A percentile compares a stretch with the other conserved stretches of the same genome.
These are phyloP conservation scores for Geosiphon pyriformis DNA, from an alignment of 192 early-diverging fungal species.

Conservation along the genomic window DNA sequence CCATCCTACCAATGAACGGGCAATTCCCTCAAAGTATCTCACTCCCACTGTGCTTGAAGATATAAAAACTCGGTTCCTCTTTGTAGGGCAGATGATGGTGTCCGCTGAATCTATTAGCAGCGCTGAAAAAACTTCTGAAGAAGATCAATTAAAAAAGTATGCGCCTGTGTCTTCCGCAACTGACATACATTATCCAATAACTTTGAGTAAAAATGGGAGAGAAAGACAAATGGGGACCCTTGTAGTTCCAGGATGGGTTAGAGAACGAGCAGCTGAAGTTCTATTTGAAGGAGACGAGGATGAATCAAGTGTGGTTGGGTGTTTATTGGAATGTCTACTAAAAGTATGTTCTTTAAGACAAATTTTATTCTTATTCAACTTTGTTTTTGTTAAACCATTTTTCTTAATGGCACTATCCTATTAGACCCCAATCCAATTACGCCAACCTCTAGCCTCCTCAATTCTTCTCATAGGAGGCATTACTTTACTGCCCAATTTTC, in stretches of 20 bases:
- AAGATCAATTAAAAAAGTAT: constrained; percentile 46
- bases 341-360: constrained; percentile 29
- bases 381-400: background rate
- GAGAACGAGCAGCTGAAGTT: constrained; percentile 73
- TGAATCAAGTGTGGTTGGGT: constrained; percentile 49
- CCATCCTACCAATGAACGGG: constrained; percentile 33
- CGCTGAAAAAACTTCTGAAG: constrained; percentile 27
- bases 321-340: constrained; percentile 50
- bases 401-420: constrained; percentile 8
- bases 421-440: constrained; percentile 65
- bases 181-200: constrained; percentile 42
- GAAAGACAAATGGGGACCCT: constrained; percentile 39
- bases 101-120: constrained; percentile 30
- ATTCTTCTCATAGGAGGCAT: constrained; percentile 77
- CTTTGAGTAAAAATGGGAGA: constrained; percentile 33
- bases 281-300: constrained; percentile 76
- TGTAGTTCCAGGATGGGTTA: constrained; percentile 78
- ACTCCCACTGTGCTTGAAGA: constrained; percentile 55
- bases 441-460: constrained; percentile 55
- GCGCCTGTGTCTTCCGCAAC: constrained; percentile 38
- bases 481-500: constrained; percentile 67
- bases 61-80: constrained; percentile 60
- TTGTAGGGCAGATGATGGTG: constrained; percentile 49
- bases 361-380: background rate
- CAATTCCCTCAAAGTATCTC: constrained; percentile 43